phyloP scores from a whole-genome alignment of 495 filamentous ascomycete genomes.

The Pyrenopolyporus hunteri region DNA sequence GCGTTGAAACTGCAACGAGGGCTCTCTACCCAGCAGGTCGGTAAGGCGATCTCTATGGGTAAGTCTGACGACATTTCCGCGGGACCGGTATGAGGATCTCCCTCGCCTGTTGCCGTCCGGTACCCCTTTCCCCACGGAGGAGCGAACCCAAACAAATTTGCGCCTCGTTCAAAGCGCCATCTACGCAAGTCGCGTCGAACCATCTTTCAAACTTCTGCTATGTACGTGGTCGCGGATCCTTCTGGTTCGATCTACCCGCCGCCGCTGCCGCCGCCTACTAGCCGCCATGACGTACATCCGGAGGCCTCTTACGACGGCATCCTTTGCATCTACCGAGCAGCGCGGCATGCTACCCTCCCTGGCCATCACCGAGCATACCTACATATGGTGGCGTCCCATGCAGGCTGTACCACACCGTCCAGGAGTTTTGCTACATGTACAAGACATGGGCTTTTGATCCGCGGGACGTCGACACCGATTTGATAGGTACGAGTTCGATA shows the following conservation, averaged over 20 bases:
- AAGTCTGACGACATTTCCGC: constrained; percentile 9
- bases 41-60: constrained; percentile 32
- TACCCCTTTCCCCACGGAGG: constrained; percentile 3
- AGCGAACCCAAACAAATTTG: constrained; percentile 4
- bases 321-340: constrained; percentile 19
- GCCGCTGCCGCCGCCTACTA: constrained; percentile 9
- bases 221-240: constrained; percentile 5
- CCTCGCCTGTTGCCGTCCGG: not conserved
- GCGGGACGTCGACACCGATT: constrained; percentile 17
- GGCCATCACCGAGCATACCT: constrained; percentile 10
- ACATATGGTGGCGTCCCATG: constrained; percentile 17
- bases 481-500: constrained; percentile 20
- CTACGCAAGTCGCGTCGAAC: constrained; percentile 1
- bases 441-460: constrained; percentile 10
- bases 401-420: constrained; percentile 16
- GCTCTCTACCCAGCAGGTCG: constrained; percentile 32
- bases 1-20: constrained; percentile 18
- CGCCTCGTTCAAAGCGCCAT: not conserved
- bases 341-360: constrained; percentile 19
- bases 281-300: constrained; percentile 15
- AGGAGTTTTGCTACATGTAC: constrained; percentile 3
- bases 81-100: constrained; percentile 14
- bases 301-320: constrained; percentile 22
- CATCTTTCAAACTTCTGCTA: constrained; percentile 11
- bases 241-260: constrained; percentile 10